These are phyloP conservation scores for Coemansia sp. DNA, from an alignment of 192 early-diverging fungal species.

Conservation along the genomic window DNA sequence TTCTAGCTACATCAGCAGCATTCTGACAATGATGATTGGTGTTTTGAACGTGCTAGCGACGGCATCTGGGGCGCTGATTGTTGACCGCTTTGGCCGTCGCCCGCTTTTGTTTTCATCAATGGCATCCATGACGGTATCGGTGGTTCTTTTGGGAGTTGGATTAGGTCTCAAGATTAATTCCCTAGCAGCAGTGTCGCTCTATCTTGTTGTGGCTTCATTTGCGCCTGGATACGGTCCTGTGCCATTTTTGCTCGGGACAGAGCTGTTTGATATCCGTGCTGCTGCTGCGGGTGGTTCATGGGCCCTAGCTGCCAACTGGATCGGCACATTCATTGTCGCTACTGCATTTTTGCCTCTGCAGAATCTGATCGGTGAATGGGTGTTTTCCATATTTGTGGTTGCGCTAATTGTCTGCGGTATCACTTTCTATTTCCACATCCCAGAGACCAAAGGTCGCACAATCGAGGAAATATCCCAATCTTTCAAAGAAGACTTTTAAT, in stretches of 20 bases:
- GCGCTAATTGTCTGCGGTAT: constrained; percentile 25
- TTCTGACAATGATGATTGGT: constrained; percentile 77
- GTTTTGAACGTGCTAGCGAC: constrained; percentile 80
- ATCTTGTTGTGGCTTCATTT: constrained; percentile 51
- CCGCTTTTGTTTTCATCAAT: constrained; percentile 73
- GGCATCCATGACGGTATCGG: constrained; percentile 63
- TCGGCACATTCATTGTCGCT: constrained; percentile 47
- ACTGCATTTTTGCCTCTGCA: constrained; percentile 43
- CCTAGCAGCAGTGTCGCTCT: constrained; percentile 69
- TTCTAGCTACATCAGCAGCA: constrained; percentile 61
- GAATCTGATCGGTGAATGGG: constrained; percentile 49
- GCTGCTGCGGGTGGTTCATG: constrained; percentile 46
- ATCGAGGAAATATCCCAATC: constrained; percentile 46
- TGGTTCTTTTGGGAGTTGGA: constrained; percentile 61
- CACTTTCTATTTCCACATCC: constrained; percentile 36
- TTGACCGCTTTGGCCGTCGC: constrained; percentile 79
- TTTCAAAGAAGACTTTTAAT: constrained; percentile 8
- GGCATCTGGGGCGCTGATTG: constrained; percentile 66
- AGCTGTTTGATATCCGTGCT: constrained; percentile 48
- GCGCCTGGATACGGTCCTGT: constrained; percentile 54
- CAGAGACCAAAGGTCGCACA: constrained; percentile 50
- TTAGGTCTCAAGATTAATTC: constrained; percentile 73
- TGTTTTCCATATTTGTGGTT: constrained; percentile 50
- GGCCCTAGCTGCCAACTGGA: constrained; percentile 52
- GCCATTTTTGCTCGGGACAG: constrained; percentile 52